Percentiles rank a stretch among this genome's conserved stretches.
Evolutionary conservation across 2,329 filamentous ascomycete species (phyloP).

Genomic region (Fusarium pseudonygamai): DNA sequence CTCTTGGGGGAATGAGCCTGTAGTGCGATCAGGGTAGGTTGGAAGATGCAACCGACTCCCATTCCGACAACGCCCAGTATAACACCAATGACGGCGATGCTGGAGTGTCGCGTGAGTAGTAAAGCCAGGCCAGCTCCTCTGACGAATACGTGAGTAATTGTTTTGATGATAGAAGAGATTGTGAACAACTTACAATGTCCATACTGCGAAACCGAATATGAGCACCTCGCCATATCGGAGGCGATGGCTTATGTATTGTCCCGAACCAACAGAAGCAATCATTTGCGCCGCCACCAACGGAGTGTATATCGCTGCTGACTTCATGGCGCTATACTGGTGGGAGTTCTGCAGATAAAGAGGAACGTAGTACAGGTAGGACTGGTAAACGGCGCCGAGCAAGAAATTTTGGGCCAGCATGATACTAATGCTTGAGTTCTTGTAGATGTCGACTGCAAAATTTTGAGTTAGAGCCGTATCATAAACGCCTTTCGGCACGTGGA

Average conservation of each 20-base stretch:
- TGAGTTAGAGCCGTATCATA: no score
- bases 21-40: neutral
- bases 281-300: neutral
- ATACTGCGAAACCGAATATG: neutral
- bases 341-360: neutral
- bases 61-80: neutral
- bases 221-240: neutral
- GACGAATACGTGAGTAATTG: fast-evolving
- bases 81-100: neutral
- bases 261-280: neutral
- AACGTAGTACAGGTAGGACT: neutral
- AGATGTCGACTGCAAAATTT: neutral
- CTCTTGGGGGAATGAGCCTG: neutral
- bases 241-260: neutral
- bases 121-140: neutral
- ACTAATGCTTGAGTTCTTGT: neutral
- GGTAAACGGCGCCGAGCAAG: neutral
- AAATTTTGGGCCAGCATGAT: neutral
- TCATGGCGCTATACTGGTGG: neutral
- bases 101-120: neutral
- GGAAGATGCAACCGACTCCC: neutral
- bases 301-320: neutral
- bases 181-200: neutral
- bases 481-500: fast-evolving
- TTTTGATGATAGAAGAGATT: fast-evolving